A percentile compares a stretch with the other conserved stretches of the same genome.
These are phyloP conservation scores for Tulasnella sp. DNA, from an alignment of 768 basidiomycete genomes.

Conservation along the genomic window DNA sequence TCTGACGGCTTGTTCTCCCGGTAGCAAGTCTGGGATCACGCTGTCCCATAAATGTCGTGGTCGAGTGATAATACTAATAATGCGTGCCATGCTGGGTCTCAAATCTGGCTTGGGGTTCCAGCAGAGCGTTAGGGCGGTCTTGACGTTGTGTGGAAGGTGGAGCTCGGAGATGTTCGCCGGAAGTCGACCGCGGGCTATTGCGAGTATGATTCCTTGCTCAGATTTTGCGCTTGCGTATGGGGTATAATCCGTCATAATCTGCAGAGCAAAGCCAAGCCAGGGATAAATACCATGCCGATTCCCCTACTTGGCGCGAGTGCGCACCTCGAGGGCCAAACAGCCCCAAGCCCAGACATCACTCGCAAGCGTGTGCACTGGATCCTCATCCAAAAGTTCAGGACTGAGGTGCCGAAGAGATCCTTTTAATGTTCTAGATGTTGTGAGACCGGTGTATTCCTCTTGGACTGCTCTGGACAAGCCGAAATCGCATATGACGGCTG, in stretches of 20 bases:
- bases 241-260: neutral
- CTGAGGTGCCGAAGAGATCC: conserved; percentile 21
- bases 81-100: neutral
- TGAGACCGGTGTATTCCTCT: conserved; percentile 10
- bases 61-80: neutral
- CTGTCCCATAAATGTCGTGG: neutral
- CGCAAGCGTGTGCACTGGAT: neutral
- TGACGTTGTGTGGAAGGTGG: neutral
- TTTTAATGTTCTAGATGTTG: conserved; percentile 11
- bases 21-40: neutral
- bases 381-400: conserved; percentile 25
- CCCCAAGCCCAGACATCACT: conserved; percentile 23
- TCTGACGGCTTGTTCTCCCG: neutral
- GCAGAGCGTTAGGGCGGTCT: neutral
- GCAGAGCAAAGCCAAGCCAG: neutral
- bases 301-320: neutral
- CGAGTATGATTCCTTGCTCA: conserved; percentile 1
- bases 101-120: neutral
- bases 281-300: neutral
- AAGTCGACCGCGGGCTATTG: neutral
- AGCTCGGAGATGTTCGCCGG: neutral
- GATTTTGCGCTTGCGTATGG: neutral
- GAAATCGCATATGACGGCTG: conserved; percentile 12
- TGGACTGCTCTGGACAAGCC: neutral
- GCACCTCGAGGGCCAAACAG: conserved; percentile 3